phyloP scores from a whole-genome alignment of 805 yeast species.

The Wickerhamomyces alni region DNA sequence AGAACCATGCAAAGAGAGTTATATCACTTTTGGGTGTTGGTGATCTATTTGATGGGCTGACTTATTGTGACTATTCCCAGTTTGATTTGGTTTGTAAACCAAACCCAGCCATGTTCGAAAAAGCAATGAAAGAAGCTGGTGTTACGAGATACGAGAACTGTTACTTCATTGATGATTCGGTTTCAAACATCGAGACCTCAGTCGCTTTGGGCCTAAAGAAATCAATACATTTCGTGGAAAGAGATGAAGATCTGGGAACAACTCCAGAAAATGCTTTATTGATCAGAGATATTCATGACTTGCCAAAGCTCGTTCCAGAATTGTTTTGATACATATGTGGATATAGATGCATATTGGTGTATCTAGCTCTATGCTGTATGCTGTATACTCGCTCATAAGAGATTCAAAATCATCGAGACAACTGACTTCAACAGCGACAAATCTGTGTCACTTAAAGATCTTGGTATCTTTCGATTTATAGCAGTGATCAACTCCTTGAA shows the following conservation, averaged over 20 bases:
- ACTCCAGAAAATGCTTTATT: conserved; percentile 41
- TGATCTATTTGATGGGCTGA: conserved; percentile 91
- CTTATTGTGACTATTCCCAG: conserved; percentile 76
- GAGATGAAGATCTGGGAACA: conserved; percentile 41
- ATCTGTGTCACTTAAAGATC: not conserved
- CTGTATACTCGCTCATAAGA: not conserved
- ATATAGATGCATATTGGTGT: no score
- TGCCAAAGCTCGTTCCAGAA: conserved; percentile 27
- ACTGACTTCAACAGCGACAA: not conserved
- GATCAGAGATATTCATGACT: conserved; percentile 52
- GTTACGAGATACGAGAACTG: conserved; percentile 41
- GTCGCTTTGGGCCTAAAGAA: conserved; percentile 62
- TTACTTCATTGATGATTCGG: conserved; percentile 86
- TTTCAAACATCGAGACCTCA: conserved; percentile 73
- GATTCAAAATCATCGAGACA: not conserved
- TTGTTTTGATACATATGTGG: conserved; percentile 12
- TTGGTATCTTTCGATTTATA: not conserved
- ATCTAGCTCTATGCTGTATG: no score
- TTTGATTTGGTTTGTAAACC: conserved; percentile 84
- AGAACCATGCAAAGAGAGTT: conserved; percentile 82
- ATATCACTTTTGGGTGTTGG: conserved; percentile 77
- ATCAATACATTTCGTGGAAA: conserved; percentile 71
- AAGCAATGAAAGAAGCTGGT: conserved; percentile 61
- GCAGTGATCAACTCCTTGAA: not conserved
- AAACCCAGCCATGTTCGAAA: conserved; percentile 60